phyloP scores from a whole-genome alignment of 129 eudicot species.

The Apium graveolens region DNA sequence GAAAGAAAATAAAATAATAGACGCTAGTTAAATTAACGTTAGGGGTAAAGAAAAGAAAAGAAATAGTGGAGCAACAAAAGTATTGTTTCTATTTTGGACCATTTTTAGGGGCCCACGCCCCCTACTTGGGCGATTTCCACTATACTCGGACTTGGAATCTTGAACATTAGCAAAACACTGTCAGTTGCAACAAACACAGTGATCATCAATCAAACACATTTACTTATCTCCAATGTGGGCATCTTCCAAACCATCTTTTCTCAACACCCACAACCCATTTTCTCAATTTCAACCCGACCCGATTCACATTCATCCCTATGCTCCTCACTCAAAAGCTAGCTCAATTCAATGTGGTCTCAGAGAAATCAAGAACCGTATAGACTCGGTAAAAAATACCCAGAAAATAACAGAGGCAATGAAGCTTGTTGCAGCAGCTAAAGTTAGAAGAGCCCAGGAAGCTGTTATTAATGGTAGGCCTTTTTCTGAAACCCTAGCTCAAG shows the following conservation, averaged over 20 bases:
- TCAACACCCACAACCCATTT: conserved; percentile 15
- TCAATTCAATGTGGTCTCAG: conserved; percentile 37
- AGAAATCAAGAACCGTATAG: conserved; percentile 39
- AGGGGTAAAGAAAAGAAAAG: no score
- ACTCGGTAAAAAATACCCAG: conserved; percentile 52
- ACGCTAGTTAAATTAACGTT: no score
- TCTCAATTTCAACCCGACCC: conserved; percentile 28
- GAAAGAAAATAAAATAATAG: no score
- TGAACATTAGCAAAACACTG: no score
- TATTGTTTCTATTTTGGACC: no score
- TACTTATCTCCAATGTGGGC: conserved; percentile 18
- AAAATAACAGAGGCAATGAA: conserved; percentile 70
- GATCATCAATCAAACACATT: not conserved
- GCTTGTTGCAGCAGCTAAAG: conserved; percentile 64
- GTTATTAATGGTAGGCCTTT: conserved; percentile 54
- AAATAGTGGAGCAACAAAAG: no score
- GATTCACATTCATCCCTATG: conserved; percentile 12
- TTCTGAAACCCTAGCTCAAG: conserved; percentile 51
- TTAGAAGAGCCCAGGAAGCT: conserved; percentile 70
- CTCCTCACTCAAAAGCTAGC: conserved; percentile 20
- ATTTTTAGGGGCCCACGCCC: no score
- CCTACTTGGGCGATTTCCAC: no score
- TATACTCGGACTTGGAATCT: no score
- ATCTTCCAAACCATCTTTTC: conserved; percentile 28
- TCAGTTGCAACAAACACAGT: no score